Evolutionary conservation across 768 basidiomycete genomes (phyloP), one percentile per base, ranked within the genome.

Genomic region (Scleroderma bovista): DNA sequence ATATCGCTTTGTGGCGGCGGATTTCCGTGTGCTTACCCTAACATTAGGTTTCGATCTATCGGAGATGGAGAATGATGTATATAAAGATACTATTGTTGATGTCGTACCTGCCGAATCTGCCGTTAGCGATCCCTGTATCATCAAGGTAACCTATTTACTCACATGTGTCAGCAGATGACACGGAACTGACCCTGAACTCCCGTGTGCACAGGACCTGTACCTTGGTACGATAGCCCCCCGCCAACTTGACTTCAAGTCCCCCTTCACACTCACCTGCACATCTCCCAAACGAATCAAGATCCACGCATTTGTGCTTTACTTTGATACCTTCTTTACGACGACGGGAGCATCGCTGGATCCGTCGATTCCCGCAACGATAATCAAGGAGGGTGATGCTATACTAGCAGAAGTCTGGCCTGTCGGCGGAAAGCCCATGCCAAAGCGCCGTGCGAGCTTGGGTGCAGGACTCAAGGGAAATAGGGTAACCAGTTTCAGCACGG

Each of bases 301-400:
- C 38, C 82, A 82, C 61, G 76, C 88, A 6, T 83, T 98, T 70
- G 75, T 96, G 22, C 80, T 93, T 16, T 95, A 95, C 71, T 98
- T 98, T 60, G 95, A 98, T 69, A 86, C 88, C 0, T 97, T 93
- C 75, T 97, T 98, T 75, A 6, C 16, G 13, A 82, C 81, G 1
- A 65, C 72, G 53, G 38, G 73, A 67, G 24, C 85, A 38, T 78
- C 78, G 1, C 69, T 85, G 6, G 66, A 81, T 0, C 72, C 78
- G 0, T 70, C 71, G 31, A 76, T 76, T 0, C 60, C 76, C 19
- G 85, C 82, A 9, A 75, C 79, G 43, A 58, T 81, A 12, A 69
- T 81, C 44, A 77, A 77, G 49, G 79, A 83, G 24, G 85, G 83
- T 32, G 77, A 76, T 7, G 69, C 81, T 19, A 58, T 69, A 16